These are phyloP conservation scores for Moricandia moricandioides DNA, from an alignment of 345 rosid genomes.

Conservation along the genomic window DNA sequence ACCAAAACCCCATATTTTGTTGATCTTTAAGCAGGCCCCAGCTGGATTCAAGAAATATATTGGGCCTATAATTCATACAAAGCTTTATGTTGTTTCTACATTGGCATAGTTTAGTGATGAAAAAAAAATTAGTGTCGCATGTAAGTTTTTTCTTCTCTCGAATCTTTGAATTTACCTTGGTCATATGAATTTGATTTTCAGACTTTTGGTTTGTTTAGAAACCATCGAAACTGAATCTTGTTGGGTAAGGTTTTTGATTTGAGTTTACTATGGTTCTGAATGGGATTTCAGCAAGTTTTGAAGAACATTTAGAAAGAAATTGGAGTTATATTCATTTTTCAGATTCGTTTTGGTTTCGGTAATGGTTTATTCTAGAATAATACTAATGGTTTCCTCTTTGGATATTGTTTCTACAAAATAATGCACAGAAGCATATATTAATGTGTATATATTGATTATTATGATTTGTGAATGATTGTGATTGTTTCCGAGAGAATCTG, in stretches of 20 bases:
- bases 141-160: background rate
- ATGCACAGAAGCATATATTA: background rate
- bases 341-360: background rate
- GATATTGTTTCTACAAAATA: background rate
- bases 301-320: background rate
- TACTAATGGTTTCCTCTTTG: background rate
- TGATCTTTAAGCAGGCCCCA: too few species aligned
- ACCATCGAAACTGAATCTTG: background rate
- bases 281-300: background rate
- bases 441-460: background rate
- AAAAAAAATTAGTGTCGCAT: too few species aligned
- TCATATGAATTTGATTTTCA: background rate
- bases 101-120: too few species aligned
- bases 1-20: too few species aligned
- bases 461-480: background rate
- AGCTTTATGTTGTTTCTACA: too few species aligned
- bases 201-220: background rate
- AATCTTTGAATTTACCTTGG: background rate
- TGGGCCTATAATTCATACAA: too few species aligned
- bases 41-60: too few species aligned
- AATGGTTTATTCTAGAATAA: background rate
- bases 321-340: background rate
- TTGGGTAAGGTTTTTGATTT: background rate
- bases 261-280: background rate
- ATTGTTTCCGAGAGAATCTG: background rate